A percentile compares a stretch with the other conserved stretches of the same genome.
phyloP scores from a whole-genome alignment of 805 yeast genomes.

The Barnettozyma vustinii region DNA sequence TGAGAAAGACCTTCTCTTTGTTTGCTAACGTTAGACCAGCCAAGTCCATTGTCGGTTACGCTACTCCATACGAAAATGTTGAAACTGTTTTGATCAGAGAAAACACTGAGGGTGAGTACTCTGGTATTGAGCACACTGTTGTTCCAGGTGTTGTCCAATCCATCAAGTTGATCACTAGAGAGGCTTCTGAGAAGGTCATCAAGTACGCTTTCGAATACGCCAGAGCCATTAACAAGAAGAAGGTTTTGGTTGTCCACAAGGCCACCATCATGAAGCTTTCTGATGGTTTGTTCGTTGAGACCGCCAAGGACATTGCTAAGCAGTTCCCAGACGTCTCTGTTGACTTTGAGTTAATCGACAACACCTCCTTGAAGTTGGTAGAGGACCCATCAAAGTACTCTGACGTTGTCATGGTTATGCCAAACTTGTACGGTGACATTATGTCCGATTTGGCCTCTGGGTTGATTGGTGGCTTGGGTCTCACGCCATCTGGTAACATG shows the following conservation, averaged over 20 bases:
- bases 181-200: constrained; percentile 94
- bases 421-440: constrained; percentile 98
- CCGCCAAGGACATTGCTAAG: constrained; percentile 83
- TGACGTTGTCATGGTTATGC: constrained; percentile 92
- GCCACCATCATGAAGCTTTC: constrained; percentile 97
- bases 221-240: constrained; percentile 76
- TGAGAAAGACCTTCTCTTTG: constrained; percentile 93
- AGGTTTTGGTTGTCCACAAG: constrained; percentile 93
- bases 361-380: constrained; percentile 88
- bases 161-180: constrained; percentile 92
- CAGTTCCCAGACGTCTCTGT: constrained; percentile 89
- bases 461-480: constrained; percentile 96
- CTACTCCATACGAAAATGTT: constrained; percentile 76
- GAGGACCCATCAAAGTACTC: constrained; percentile 81
- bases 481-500: constrained; percentile 99
- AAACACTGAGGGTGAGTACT: constrained; percentile 99
- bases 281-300: constrained; percentile 92
- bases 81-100: constrained; percentile 96
- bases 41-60: constrained; percentile 86
- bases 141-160: constrained; percentile 99
- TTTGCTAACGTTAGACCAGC: constrained; percentile 98
- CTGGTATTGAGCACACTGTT: constrained; percentile 97
- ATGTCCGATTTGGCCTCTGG: constrained; percentile 97
- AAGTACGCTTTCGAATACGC: constrained; percentile 98
- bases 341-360: constrained; percentile 86